These are phyloP conservation scores for Carex myosuroides DNA, from an alignment of 176 grass and related monocot genomes.

Conservation along the genomic window DNA sequence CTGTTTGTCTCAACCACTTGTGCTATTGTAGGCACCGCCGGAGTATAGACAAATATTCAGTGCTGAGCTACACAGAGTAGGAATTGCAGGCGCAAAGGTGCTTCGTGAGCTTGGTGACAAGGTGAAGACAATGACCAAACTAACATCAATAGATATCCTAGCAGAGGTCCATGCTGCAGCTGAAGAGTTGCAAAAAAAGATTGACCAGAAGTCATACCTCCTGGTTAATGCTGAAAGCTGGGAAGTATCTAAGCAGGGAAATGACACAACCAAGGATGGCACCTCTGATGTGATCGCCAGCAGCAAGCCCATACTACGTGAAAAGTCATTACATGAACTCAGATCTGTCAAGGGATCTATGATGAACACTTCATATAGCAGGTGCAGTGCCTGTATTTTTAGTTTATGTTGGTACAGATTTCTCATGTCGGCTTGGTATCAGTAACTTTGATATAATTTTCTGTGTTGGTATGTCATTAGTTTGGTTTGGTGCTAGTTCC, in stretches of 20 bases:
- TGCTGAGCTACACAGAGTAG: slow-evolving; percentile 59
- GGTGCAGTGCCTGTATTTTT: slow-evolving; percentile 20
- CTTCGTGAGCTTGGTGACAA: slow-evolving; percentile 57
- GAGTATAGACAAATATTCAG: slow-evolving; percentile 66
- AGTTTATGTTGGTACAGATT: neutral
- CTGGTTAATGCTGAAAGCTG: slow-evolving; percentile 67
- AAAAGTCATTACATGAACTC: slow-evolving; percentile 16
- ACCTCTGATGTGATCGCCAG: slow-evolving; percentile 18
- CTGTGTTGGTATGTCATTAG: neutral
- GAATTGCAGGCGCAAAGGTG: slow-evolving; percentile 61
- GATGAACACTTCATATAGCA: slow-evolving; percentile 41
- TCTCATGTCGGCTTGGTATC: neutral
- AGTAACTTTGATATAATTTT: neutral
- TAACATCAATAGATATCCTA: slow-evolving; percentile 56
- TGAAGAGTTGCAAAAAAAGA: slow-evolving; percentile 74
- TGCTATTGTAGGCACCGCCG: slow-evolving; percentile 43
- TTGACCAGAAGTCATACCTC: slow-evolving; percentile 71
- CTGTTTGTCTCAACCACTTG: neutral
- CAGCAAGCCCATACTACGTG: slow-evolving; percentile 26
- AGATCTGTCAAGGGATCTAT: slow-evolving; percentile 25
- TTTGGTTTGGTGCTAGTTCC: neutral
- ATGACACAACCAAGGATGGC: slow-evolving; percentile 11
- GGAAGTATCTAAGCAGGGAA: slow-evolving; percentile 25
- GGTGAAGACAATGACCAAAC: slow-evolving; percentile 62
- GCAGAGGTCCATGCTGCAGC: slow-evolving; percentile 56